Conservation (phyloP, 352 stramenopile species). For the Blastocystis sp. region DNA sequence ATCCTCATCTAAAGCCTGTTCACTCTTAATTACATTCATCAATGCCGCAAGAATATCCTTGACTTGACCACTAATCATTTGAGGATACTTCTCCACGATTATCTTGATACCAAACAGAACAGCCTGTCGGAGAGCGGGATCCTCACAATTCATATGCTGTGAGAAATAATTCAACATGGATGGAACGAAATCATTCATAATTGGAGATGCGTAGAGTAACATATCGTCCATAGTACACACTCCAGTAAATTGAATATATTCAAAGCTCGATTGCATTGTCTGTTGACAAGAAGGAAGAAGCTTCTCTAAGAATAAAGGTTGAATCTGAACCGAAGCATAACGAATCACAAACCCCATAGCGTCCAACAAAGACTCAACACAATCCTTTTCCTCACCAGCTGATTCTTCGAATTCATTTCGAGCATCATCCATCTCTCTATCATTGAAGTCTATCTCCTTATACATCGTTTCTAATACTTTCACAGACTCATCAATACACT, state of each 20-base stretch:
- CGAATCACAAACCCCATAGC: conserved; percentile 18
- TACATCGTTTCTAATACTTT: conserved; percentile 21
- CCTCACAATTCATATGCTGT: conserved; percentile 26
- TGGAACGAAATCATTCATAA: neutral
- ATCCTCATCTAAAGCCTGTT: neutral
- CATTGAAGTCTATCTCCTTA: conserved; percentile 26
- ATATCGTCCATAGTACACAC: conserved; percentile 33
- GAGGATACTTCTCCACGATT: neutral
- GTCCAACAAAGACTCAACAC: conserved; percentile 31
- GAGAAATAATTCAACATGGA: neutral
- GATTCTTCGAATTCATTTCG: conserved; percentile 39
- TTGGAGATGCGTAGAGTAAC: neutral
- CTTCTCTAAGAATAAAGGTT: neutral
- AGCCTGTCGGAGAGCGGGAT: conserved; percentile 13
- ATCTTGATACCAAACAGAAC: conserved; percentile 38
- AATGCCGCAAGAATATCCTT: neutral
- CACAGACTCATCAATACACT: conserved; percentile 5
- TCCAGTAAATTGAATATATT: conserved; percentile 35
- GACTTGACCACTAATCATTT: neutral
- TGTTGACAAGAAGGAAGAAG: neutral
- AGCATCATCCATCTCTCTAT: conserved; percentile 32
- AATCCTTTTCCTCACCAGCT: conserved; percentile 34
- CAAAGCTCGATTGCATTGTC: conserved; percentile 13
- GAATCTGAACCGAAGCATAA: neutral
- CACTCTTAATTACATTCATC: neutral